A percentile compares a stretch with the other conserved stretches of the same genome.
Evolutionary conservation across 495 filamentous ascomycete genomes (phyloP).

Genomic region (Penicillium goetzii): DNA sequence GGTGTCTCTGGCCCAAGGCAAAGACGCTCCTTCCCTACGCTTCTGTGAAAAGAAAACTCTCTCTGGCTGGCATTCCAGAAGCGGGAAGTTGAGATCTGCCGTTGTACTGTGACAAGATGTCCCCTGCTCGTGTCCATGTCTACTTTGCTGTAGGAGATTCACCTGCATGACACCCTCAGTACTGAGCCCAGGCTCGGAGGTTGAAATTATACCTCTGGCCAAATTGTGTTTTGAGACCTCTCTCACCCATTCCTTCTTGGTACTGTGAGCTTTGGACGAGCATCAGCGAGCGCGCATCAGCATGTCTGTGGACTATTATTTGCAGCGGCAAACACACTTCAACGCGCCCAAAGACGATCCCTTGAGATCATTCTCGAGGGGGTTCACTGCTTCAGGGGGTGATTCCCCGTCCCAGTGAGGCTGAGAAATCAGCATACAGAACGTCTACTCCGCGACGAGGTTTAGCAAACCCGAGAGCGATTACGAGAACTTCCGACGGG

Average conservation of each 20-base stretch:
- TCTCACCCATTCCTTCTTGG: conserved; percentile 26
- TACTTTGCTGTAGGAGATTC: conserved; percentile 20
- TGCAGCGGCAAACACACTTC: background rate
- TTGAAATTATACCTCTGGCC: conserved; percentile 30
- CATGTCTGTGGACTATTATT: conserved; percentile 43
- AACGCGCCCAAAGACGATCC: conserved; percentile 1
- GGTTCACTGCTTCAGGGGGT: conserved; percentile 28
- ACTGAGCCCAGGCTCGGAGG: conserved; percentile 42
- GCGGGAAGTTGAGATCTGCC: conserved; percentile 53
- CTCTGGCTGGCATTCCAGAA: conserved; percentile 41
- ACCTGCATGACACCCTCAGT: conserved; percentile 37
- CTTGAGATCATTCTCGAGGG: conserved; percentile 7
- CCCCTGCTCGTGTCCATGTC: conserved; percentile 23
- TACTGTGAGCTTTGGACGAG: conserved; percentile 38
- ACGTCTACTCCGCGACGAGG: conserved; percentile 3
- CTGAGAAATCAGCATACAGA: conserved; percentile 4
- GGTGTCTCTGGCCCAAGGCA: conserved; percentile 38
- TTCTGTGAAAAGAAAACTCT: conserved; percentile 33
- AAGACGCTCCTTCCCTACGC: conserved; percentile 45
- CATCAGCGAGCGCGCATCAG: conserved; percentile 70
- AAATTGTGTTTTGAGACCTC: conserved; percentile 25
- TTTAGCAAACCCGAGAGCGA: conserved; percentile 10
- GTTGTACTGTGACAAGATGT: conserved; percentile 42
- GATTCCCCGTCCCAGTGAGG: conserved; percentile 27
- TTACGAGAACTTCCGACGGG: conserved; percentile 17